Conservation (phyloP, 805 yeast species). For the Starmerella sirachaensis region DNA sequence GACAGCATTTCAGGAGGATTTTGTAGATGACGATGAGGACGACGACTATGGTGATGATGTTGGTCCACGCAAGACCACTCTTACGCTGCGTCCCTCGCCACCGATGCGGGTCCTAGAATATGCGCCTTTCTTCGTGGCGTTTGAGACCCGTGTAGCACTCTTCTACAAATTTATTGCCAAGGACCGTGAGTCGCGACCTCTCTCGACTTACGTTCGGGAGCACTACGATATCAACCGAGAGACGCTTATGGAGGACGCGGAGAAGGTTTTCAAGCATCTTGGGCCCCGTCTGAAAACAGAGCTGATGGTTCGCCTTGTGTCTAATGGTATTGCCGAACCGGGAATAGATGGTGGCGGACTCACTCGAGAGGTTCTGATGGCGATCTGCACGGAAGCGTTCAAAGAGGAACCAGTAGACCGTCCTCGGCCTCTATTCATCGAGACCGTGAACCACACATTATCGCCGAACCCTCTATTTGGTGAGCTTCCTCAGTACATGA, state of each 20-base stretch:
- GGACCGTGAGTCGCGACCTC: slow-evolving; percentile 31
- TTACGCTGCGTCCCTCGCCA: slow-evolving; percentile 15
- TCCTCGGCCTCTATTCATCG: slow-evolving; percentile 30
- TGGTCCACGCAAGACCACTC: background rate
- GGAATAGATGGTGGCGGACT: slow-evolving; percentile 98
- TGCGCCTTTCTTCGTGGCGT: slow-evolving; percentile 71
- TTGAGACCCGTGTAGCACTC: slow-evolving; percentile 57
- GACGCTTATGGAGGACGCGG: slow-evolving; percentile 64
- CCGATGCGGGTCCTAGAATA: slow-evolving; percentile 42
- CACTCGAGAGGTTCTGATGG: slow-evolving; percentile 77
- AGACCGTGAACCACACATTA: slow-evolving; percentile 44
- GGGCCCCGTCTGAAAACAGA: slow-evolving; percentile 48
- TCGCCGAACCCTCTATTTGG: slow-evolving; percentile 51
- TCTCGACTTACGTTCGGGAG: background rate
- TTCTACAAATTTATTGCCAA: slow-evolving; percentile 51
- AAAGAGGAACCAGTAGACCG: slow-evolving; percentile 1
- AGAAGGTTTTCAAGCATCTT: slow-evolving; percentile 39
- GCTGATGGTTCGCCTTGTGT: slow-evolving; percentile 53
- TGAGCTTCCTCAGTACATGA: slow-evolving; percentile 17
- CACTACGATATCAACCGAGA: slow-evolving; percentile 44
- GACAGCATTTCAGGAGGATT: slow-evolving; percentile 14
- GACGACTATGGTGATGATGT: slow-evolving; percentile 5
- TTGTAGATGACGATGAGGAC: slow-evolving; percentile 18
- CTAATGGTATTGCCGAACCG: slow-evolving; percentile 63
- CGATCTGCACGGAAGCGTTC: slow-evolving; percentile 60